Evolutionary conservation across 139 green algal genomes (phyloP).

Genomic region (Chlamydomonas eustigma): DNA sequence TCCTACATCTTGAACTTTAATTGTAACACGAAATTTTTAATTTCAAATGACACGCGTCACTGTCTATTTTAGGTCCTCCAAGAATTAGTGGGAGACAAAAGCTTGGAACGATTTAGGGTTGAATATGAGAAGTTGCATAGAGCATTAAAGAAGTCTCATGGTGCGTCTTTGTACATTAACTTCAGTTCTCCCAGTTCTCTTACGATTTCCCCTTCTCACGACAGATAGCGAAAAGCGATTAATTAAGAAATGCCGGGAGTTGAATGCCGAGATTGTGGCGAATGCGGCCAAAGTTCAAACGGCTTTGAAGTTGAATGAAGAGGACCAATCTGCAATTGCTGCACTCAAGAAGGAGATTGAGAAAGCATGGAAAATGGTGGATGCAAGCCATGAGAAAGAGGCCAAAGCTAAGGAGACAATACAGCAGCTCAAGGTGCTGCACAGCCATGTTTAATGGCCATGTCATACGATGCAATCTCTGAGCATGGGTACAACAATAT

Average conservation of each 20-base stretch:
- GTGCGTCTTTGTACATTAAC: conserved; percentile 33
- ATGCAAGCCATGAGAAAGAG: conserved; percentile 86
- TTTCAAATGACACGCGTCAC: background rate
- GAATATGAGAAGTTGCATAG: conserved; percentile 91
- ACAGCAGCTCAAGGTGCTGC: conserved; percentile 64
- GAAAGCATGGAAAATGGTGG: conserved; percentile 88
- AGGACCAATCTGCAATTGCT: conserved; percentile 82
- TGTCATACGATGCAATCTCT: no score
- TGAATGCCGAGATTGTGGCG: conserved; percentile 83
- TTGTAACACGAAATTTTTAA: background rate
- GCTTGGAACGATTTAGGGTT: conserved; percentile 69
- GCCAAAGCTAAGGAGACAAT: conserved; percentile 80
- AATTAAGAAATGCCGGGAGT: conserved; percentile 80
- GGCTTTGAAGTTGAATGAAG: conserved; percentile 84
- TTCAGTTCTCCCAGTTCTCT: background rate
- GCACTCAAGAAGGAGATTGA: conserved; percentile 90
- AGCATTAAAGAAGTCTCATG: conserved; percentile 82
- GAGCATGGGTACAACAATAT: no score
- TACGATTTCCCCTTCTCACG: background rate
- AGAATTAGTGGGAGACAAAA: conserved; percentile 71
- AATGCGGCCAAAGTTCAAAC: conserved; percentile 88
- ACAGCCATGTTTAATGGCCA: no score
- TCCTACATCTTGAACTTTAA: background rate
- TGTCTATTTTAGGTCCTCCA: conserved; percentile 64
- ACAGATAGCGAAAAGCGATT: conserved; percentile 83